Percentiles rank a stretch among this genome's conserved stretches.
These are phyloP conservation scores for Gleditsia sinensis DNA, from an alignment of 306 rosid species.

Conservation along the genomic window DNA sequence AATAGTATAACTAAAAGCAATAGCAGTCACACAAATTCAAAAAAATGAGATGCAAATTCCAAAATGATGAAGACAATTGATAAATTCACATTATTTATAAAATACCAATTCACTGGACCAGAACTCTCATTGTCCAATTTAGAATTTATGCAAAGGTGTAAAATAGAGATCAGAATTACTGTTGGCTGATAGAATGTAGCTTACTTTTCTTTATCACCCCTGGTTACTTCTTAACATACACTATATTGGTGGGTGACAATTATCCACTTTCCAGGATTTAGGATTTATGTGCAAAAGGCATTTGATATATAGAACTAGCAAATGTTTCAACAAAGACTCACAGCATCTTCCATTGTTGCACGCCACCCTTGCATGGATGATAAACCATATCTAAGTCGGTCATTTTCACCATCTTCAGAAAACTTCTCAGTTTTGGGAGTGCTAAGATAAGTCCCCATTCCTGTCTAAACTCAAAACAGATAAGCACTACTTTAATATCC, in stretches of 20 bases:
- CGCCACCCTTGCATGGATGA: constrained; percentile 99
- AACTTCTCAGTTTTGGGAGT: constrained; percentile 85
- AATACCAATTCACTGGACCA: neutral
- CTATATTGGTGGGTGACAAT: constrained; percentile 1
- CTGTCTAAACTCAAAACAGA: constrained; percentile 35
- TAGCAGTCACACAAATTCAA: neutral
- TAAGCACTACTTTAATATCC: constrained; percentile 12
- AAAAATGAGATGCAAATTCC: neutral
- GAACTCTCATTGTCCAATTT: neutral
- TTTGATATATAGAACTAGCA: constrained; percentile 22
- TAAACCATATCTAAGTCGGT: constrained; percentile 69
- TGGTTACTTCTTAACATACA: constrained; percentile 4
- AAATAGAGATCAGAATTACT: neutral
- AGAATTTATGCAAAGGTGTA: neutral
- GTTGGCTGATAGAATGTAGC: neutral
- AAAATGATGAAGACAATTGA: neutral
- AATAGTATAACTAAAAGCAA: constrained; percentile 17
- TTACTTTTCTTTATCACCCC: neutral
- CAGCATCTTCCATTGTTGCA: constrained; percentile 97
- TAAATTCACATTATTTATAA: neutral
- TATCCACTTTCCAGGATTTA: constrained; percentile 17
- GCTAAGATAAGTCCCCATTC: constrained; percentile 85
- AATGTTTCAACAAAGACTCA: constrained; percentile 44
- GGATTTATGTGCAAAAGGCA: neutral
- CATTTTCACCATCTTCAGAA: constrained; percentile 83